phyloP scores from a whole-genome alignment of 305 asterid genomes.

The Solanum chacoense region DNA sequence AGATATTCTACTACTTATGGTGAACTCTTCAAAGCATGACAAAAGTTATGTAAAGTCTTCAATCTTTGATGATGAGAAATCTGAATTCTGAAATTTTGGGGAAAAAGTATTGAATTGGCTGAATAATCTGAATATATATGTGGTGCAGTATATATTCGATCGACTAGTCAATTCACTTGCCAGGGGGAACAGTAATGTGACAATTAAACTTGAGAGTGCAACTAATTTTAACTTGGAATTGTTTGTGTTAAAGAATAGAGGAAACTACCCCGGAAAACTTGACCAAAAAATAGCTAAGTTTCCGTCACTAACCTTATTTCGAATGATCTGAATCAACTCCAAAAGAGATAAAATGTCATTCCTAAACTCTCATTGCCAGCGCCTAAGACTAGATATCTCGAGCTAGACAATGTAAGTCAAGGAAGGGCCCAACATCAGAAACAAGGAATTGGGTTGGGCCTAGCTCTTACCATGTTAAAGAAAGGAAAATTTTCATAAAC shows the following conservation, averaged over 20 bases:
- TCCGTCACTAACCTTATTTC: neutral
- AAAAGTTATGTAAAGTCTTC: neutral
- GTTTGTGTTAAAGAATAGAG: neutral
- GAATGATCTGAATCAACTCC: neutral
- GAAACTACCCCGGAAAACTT: too few relatives aligned
- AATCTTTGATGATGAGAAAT: neutral
- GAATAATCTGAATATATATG: neutral
- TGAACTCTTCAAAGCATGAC: constrained; percentile 9
- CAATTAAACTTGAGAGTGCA: neutral
- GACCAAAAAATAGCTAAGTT: too few relatives aligned
- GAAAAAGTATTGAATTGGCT: neutral
- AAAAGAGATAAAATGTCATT: too few relatives aligned
- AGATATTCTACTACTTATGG: constrained; percentile 3
- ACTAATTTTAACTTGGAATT: neutral
- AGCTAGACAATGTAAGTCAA: neutral
- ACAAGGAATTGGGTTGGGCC: neutral
- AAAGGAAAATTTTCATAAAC: neutral
- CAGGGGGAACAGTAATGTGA: neutral
- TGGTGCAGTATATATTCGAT: neutral
- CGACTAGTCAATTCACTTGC: neutral
- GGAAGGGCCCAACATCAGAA: neutral
- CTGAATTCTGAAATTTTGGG: neutral
- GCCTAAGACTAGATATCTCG: neutral
- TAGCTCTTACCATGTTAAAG: neutral
- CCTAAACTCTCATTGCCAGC: neutral